Conservation (phyloP, 352 stramenopile genomes). For the Phytopythium ostracodes region DNA sequence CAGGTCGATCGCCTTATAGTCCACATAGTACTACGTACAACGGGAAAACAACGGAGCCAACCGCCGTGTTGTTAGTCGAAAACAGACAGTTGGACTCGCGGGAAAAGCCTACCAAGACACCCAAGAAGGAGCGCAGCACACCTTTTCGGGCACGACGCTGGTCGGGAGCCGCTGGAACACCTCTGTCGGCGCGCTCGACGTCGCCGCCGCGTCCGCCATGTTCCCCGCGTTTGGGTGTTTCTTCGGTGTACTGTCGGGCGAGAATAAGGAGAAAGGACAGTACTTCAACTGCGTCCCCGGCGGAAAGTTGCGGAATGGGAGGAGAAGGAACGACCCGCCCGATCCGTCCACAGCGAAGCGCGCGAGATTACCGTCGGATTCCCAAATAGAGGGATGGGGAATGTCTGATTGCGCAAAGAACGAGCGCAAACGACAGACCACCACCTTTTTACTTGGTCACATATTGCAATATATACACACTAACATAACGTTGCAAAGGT, state of each 20-base stretch:
- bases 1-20: conserved; percentile 77
- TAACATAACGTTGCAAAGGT: no score
- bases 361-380: background rate
- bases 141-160: conserved; percentile 53
- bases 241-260: no score
- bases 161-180: conserved; percentile 59
- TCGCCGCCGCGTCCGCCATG: conserved; percentile 10
- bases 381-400: background rate
- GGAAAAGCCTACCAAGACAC: background rate
- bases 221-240: conserved; percentile 1
- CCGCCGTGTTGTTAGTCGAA: background rate
- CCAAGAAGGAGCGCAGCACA: conserved; percentile 7
- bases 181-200: conserved; percentile 6
- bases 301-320: conserved; percentile 5
- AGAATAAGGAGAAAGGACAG: background rate
- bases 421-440: background rate
- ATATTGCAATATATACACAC: no score
- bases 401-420: conserved; percentile 9
- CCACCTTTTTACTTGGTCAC: no score
- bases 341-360: conserved; percentile 1
- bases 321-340: background rate
- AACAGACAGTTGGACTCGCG: background rate
- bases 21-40: conserved; percentile 47
- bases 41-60: background rate
- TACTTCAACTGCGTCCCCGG: conserved; percentile 4